Evolutionary conservation across 768 basidiomycete species (phyloP).

Genomic region (Lactifluus pinguis): DNA sequence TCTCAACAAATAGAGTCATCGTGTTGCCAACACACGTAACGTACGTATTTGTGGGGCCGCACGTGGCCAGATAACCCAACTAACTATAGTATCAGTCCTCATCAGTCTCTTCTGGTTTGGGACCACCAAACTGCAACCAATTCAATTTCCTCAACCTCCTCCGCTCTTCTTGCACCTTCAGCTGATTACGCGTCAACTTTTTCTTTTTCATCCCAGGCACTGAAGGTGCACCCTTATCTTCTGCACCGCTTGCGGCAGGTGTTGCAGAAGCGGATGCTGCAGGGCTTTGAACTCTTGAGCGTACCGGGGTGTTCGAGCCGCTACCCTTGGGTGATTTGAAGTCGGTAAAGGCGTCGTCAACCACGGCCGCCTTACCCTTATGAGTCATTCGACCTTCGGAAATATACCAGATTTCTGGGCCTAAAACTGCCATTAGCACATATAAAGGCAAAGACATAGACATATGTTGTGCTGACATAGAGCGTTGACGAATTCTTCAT

Average conservation of each 20-base stretch:
- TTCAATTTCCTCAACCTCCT: constrained; percentile 67
- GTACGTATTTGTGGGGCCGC: background rate
- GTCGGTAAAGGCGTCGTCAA: constrained; percentile 79
- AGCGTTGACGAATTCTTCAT: constrained; percentile 77
- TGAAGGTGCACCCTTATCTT: constrained; percentile 41
- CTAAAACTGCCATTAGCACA: constrained; percentile 30
- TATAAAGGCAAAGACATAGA: constrained; percentile 20
- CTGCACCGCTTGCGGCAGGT: constrained; percentile 70
- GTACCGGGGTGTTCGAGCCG: constrained; percentile 58
- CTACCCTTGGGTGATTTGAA: constrained; percentile 62
- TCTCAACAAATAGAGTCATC: constrained; percentile 1
- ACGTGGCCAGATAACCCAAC: background rate
- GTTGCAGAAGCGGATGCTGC: constrained; percentile 62
- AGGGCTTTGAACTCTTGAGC: constrained; percentile 64
- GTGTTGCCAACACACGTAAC: background rate
- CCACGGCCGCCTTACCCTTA: constrained; percentile 77
- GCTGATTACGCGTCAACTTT: constrained; percentile 81
- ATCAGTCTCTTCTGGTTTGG: constrained; percentile 77
- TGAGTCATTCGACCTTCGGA: constrained; percentile 78
- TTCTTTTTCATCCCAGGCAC: constrained; percentile 68
- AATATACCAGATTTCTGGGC: constrained; percentile 92
- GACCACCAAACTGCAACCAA: constrained; percentile 79
- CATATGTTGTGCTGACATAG: constrained; percentile 47
- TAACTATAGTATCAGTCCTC: constrained; percentile 21
- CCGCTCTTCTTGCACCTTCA: constrained; percentile 85